Conservation (phyloP, 441 rosid genomes). For the Metrosideros polymorpha region DNA sequence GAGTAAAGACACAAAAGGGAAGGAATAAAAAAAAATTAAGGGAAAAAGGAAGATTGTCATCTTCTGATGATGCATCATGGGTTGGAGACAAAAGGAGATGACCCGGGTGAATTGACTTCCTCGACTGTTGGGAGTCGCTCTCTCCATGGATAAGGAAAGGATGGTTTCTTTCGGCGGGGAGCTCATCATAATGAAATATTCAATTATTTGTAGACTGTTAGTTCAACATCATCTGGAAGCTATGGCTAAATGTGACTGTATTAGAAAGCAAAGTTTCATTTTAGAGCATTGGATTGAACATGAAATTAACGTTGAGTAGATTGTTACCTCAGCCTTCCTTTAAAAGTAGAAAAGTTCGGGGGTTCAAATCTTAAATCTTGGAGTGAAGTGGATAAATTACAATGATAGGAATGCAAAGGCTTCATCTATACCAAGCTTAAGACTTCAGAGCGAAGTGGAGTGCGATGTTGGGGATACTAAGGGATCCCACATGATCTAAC, state of each 20-base stretch:
- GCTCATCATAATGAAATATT: neutral
- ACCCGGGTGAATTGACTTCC: neutral
- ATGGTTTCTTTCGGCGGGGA: neutral
- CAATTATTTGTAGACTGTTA: neutral
- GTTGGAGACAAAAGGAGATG: neutral
- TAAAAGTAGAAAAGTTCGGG: neutral
- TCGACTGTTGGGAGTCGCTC: neutral
- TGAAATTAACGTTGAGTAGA: neutral
- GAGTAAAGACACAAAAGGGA: neutral
- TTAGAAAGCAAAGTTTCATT: neutral
- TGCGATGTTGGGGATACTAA: neutral
- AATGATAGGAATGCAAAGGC: neutral
- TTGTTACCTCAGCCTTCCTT: neutral
- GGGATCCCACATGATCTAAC: neutral
- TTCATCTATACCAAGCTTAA: neutral
- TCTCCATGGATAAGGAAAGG: neutral
- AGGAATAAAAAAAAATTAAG: neutral
- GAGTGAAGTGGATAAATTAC: neutral
- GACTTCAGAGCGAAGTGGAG: neutral
- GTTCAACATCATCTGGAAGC: neutral
- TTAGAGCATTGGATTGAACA: neutral
- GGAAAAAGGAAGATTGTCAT: neutral
- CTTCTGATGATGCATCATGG: neutral
- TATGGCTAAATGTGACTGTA: neutral
- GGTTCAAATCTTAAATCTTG: neutral